phyloP scores from a whole-genome alignment of 2,329 filamentous ascomycete genomes.

The Macrophomina pseudophaseolina region DNA sequence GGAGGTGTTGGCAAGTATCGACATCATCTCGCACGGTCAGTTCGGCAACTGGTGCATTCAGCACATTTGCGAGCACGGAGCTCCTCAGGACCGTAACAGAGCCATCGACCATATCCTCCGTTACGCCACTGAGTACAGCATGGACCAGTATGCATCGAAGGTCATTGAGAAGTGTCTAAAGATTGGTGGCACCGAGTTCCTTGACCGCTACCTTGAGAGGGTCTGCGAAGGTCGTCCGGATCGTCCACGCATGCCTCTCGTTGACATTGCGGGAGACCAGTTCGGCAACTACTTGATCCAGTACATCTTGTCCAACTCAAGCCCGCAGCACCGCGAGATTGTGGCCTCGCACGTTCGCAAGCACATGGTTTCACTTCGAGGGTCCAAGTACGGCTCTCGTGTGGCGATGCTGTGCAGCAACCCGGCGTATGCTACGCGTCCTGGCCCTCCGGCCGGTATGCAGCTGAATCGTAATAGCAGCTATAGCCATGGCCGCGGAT shows the following conservation, averaged over 20 bases:
- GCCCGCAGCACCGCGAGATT: conserved; percentile 85
- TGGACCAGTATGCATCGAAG: conserved; percentile 98
- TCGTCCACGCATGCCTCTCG: conserved; percentile 92
- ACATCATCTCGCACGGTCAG: conserved; percentile 94
- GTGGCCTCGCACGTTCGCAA: conserved; percentile 95
- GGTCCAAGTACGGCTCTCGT: conserved; percentile 97
- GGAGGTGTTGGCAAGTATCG: conserved; percentile 92
- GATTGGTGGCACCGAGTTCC: conserved; percentile 88
- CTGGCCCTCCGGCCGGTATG: conserved; percentile 77
- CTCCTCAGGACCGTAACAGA: conserved; percentile 85
- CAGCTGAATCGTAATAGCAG: conserved; percentile 42
- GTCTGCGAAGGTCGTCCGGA: conserved; percentile 91
- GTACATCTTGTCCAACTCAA: conserved; percentile 90
- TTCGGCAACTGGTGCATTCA: conserved; percentile 99
- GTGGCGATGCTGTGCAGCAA: conserved; percentile 99
- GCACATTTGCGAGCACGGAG: conserved; percentile 97
- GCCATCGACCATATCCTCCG: conserved; percentile 95
- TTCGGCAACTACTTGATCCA: conserved; percentile 99
- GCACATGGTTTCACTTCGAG: conserved; percentile 98
- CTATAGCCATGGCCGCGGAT: conserved; percentile 33
- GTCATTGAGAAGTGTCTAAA: conserved; percentile 99
- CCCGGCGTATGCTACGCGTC: conserved; percentile 84
- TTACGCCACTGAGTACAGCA: conserved; percentile 94
- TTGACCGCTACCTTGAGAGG: conserved; percentile 88
- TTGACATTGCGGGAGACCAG: conserved; percentile 97